Conservation (phyloP, 2,329 filamentous ascomycete genomes). For the Phyllosticta citribraziliensis region DNA sequence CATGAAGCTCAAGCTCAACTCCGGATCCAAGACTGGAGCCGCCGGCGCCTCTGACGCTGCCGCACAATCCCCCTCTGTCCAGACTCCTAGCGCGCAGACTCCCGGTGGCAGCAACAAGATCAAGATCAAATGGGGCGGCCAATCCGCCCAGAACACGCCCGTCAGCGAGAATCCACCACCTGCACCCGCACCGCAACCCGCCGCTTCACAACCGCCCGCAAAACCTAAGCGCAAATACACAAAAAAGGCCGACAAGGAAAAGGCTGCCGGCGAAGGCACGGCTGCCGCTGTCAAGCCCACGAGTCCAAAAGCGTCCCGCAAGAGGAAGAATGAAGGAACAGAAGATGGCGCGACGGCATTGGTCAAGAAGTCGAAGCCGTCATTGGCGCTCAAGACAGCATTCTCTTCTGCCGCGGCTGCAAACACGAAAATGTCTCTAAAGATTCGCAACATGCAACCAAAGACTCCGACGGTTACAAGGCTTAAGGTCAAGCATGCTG, state of each 20-base stretch:
- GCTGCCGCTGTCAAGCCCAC: slow-evolving; percentile 18
- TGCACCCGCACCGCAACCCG: slow-evolving; percentile 29
- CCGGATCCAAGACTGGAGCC: neutral
- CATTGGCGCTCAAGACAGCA: slow-evolving; percentile 4
- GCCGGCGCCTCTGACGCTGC: neutral
- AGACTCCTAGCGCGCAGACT: neutral
- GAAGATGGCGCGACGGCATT: slow-evolving; percentile 20
- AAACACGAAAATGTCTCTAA: slow-evolving; percentile 26
- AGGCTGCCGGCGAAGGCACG: slow-evolving; percentile 18
- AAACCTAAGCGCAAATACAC: slow-evolving; percentile 34
- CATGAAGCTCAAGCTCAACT: slow-evolving; percentile 23
- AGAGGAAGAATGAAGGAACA: slow-evolving; percentile 27
- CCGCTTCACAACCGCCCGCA: slow-evolving; percentile 14
- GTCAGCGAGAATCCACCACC: slow-evolving; percentile 19
- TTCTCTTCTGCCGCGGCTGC: neutral
- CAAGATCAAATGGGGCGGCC: slow-evolving; percentile 31
- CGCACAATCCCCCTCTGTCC: neutral
- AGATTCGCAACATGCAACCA: slow-evolving; percentile 43
- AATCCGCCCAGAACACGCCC: slow-evolving; percentile 15
- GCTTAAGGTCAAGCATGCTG: slow-evolving; percentile 35
- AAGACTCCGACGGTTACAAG: slow-evolving; percentile 2
- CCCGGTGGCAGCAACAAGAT: slow-evolving; percentile 20
- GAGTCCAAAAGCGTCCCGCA: slow-evolving; percentile 24
- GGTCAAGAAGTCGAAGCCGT: slow-evolving; percentile 17
- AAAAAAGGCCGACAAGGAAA: slow-evolving; percentile 34